These are phyloP conservation scores for Abelmoschus esculentus DNA, from an alignment of 345 rosid genomes.

Conservation along the genomic window DNA sequence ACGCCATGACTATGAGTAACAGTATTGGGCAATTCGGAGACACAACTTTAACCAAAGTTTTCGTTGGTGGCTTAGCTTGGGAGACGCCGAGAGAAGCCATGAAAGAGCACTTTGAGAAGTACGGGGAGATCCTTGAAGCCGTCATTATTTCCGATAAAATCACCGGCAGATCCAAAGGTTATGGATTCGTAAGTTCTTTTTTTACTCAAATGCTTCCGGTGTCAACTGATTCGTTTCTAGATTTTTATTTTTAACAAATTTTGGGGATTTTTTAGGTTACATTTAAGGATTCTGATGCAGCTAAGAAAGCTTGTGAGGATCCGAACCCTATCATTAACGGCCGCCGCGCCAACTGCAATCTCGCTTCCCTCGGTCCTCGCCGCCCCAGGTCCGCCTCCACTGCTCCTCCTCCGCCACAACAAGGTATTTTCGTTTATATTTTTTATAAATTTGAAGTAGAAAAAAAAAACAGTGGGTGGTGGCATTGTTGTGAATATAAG, in stretches of 20 bases:
- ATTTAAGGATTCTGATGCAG: constrained; percentile 80
- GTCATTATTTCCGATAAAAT: constrained; percentile 84
- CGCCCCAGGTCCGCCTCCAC: constrained; percentile 47
- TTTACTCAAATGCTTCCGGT: not conserved
- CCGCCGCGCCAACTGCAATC: constrained; percentile 94
- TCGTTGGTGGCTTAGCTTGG: constrained; percentile 97
- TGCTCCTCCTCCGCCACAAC: constrained; percentile 42
- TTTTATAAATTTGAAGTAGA: no score
- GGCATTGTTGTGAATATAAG: constrained; percentile 16
- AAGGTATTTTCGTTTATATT: constrained; percentile 24
- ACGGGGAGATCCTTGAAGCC: constrained; percentile 87
- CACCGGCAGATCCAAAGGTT: constrained; percentile 98
- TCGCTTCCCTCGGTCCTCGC: constrained; percentile 90
- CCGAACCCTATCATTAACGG: constrained; percentile 83
- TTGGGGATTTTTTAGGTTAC: constrained; percentile 48
- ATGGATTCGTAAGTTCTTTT: constrained; percentile 66
- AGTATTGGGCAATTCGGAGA: constrained; percentile 63
- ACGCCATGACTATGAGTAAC: constrained; percentile 44
- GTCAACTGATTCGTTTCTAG: not conserved
- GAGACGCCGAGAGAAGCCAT: constrained; percentile 82
- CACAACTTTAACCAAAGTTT: constrained; percentile 89
- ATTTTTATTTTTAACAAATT: not conserved
- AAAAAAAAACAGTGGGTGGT: not conserved
- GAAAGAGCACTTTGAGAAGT: constrained; percentile 83
- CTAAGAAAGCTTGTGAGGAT: constrained; percentile 80